These are phyloP conservation scores for Fusarium secorum DNA, from an alignment of 2,329 filamentous ascomycete species.

Conservation along the genomic window DNA sequence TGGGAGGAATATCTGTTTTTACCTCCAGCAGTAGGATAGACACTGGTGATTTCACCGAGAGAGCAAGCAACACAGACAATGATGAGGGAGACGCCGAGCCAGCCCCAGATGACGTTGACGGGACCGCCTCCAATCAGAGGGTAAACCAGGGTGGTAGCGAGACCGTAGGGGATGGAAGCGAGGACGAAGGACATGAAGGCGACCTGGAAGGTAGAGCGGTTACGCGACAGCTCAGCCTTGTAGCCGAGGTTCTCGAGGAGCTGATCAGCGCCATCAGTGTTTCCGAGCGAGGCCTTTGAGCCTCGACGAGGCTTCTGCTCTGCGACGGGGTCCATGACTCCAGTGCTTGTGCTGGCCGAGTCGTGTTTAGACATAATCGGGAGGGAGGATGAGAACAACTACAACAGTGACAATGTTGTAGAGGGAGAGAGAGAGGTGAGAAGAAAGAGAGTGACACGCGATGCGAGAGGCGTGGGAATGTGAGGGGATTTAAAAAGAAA, in stretches of 20 bases:
- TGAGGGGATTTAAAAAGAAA: conserved; percentile 22
- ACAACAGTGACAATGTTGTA: background rate
- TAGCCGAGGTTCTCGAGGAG: conserved; percentile 8
- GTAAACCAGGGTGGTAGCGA: conserved; percentile 1
- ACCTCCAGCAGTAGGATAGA: conserved; percentile 16
- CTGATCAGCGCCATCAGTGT: conserved; percentile 52
- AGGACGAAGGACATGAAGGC: conserved; percentile 21
- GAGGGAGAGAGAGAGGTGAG: background rate
- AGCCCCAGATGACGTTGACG: conserved; percentile 19
- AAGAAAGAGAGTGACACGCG: background rate
- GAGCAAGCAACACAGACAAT: conserved; percentile 14
- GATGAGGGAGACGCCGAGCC: conserved; percentile 12
- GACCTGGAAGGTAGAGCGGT: conserved; percentile 13
- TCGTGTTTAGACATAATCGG: conserved; percentile 33
- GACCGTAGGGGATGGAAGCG: conserved; percentile 11
- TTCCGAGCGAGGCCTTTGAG: conserved; percentile 35
- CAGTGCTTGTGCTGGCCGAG: conserved; percentile 29
- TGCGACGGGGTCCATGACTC: conserved; percentile 30
- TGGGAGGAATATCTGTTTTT: background rate
- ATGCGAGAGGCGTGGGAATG: background rate
- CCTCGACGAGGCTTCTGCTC: conserved; percentile 41
- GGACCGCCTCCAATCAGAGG: conserved; percentile 6
- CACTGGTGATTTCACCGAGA: conserved; percentile 19
- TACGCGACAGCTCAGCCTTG: conserved; percentile 5
- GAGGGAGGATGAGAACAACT: background rate